Base-by-base conservation (phyloP, 805 yeast species). In the Dipodascus geniculatus region DNA sequence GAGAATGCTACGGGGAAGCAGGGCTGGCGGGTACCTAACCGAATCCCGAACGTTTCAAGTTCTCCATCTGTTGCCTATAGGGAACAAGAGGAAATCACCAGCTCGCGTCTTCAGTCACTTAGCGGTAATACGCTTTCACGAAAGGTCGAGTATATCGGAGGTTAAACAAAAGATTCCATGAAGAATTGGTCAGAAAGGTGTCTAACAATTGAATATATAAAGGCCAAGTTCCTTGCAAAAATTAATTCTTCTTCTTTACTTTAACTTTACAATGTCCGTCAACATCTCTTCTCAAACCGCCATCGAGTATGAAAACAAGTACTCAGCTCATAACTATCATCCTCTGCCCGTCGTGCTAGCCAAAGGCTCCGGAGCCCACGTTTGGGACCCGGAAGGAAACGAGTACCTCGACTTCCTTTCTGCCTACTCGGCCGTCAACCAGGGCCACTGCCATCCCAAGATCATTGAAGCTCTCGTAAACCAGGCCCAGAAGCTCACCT, bases 371-470 rank as follows among this genome's bases (percentile, higher is more conserved):
- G 98, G 98, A 51, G 96, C 96, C 23, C 84, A 87, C 60, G 96
- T 91, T 22, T 91, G 96, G 96, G 98, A 91, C 68, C 96, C 97
- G 4, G 98, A 91, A 71, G 97, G 96, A 59, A 87, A 83, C 42
- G 90, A 89, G 67, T 91, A 90, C 70, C 74, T 91, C 59, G 98
- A 91, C 70, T 91, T 91, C 66, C 73, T 91, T 56, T 85, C 95
- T 17, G 97, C 97, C 11, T 91, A 91, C 71, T 88, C 96, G 23
- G 98, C 98, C 3, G 96, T 91, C 33, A 91, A 91, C 74, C 97
- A 91, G 71, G 98, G 98, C 56, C 98, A 91, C 69, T 90, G 97
- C 68, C 98, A 91, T 68, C 97, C 98, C 54, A 82, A 86, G 69
- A 90, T 91, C 65, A 77, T 91, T 56, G 75, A 71, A 48, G 97